Conservation (phyloP, 2,329 filamentous ascomycete species). For the Claviceps sp. region DNA sequence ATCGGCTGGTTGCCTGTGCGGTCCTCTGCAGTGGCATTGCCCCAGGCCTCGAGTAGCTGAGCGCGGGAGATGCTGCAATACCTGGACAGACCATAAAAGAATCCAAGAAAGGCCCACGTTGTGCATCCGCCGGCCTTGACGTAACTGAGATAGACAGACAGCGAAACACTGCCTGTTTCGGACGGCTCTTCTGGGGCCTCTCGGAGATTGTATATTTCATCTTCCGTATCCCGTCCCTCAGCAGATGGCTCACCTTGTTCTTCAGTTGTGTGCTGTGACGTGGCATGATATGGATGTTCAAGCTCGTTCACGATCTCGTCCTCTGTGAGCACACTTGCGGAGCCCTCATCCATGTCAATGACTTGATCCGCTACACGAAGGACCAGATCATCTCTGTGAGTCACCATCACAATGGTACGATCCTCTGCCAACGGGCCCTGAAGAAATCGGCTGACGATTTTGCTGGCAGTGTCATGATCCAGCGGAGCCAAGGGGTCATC, state of each 20-base stretch:
- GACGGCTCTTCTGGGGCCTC: slow-evolving; percentile 20
- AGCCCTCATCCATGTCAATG: slow-evolving; percentile 53
- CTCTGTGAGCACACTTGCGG: slow-evolving; percentile 34
- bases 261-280: slow-evolving; percentile 2
- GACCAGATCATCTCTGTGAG: slow-evolving; percentile 67
- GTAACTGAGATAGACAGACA: slow-evolving; percentile 71
- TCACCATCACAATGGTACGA: slow-evolving; percentile 66
- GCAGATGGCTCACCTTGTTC: slow-evolving; percentile 14
- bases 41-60: slow-evolving; percentile 82
- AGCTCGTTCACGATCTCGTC: slow-evolving; percentile 29
- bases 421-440: slow-evolving; percentile 44
- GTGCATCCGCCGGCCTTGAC: slow-evolving; percentile 64
- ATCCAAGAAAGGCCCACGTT: slow-evolving; percentile 57
- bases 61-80: slow-evolving; percentile 51
- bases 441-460: slow-evolving; percentile 48
- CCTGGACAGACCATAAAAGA: slow-evolving; percentile 51
- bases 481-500: slow-evolving; percentile 52
- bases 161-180: slow-evolving; percentile 56
- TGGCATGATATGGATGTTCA: slow-evolving; percentile 22
- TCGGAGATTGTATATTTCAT: slow-evolving; percentile 10
- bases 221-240: slow-evolving; percentile 16
- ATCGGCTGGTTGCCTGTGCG: not conserved
- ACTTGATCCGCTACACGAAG: slow-evolving; percentile 60
- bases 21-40: slow-evolving; percentile 36
- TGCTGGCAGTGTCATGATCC: slow-evolving; percentile 48